Conservation (phyloP, 2,329 filamentous ascomycete species). For the Pseudocercospora ulei region DNA sequence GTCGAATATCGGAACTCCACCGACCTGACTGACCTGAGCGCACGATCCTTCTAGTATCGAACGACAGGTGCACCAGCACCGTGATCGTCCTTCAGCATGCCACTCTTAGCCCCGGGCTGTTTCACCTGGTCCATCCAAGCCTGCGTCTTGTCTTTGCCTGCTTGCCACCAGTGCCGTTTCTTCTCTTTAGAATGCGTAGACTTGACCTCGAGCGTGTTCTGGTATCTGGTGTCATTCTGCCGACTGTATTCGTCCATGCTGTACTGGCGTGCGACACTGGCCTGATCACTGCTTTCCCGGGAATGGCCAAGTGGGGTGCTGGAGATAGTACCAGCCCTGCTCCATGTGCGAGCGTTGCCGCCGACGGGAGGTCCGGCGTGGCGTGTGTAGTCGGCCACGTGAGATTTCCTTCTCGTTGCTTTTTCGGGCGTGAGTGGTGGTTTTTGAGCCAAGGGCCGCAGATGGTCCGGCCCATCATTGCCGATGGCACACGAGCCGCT, state of each 20-base stretch:
- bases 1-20: constrained; percentile 5
- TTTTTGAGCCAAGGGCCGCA: constrained; percentile 7
- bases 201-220: constrained; percentile 21
- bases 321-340: constrained; percentile 9
- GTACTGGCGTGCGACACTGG: constrained; percentile 16
- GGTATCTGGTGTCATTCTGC: constrained; percentile 20
- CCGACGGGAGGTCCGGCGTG: constrained; percentile 10
- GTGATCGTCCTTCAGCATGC: constrained; percentile 37
- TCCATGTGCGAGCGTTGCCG: constrained; percentile 10
- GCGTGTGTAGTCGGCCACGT: constrained; percentile 12
- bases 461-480: constrained; percentile 4
- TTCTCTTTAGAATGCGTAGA: constrained; percentile 17
- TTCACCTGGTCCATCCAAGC: constrained; percentile 39
- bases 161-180: constrained; percentile 26
- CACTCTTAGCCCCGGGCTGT: constrained; percentile 36
- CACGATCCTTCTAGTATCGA: constrained; percentile 21
- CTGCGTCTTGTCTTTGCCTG: constrained; percentile 27
- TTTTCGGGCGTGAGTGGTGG: constrained; percentile 7
- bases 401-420: constrained; percentile 11
- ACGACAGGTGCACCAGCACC: constrained; percentile 26
- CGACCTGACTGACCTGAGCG: constrained; percentile 2
- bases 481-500: constrained; percentile 8
- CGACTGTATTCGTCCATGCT: constrained; percentile 21
- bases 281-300: constrained; percentile 19
- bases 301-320: constrained; percentile 21